phyloP scores from a whole-genome alignment of 257 asterid species.

The Phtheirospermum japonicum region DNA sequence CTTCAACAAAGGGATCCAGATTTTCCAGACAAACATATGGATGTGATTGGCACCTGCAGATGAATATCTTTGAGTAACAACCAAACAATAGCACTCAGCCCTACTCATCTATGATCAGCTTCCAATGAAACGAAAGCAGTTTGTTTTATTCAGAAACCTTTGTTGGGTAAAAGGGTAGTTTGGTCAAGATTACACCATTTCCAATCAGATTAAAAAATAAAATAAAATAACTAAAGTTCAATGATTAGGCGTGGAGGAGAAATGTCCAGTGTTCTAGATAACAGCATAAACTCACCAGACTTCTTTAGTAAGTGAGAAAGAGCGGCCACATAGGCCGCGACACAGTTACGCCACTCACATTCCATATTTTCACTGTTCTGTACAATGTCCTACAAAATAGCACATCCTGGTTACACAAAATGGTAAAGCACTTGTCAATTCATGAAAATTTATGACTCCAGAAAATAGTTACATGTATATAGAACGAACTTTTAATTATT shows the following conservation, averaged over 20 bases:
- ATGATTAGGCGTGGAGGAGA: constrained; percentile 21
- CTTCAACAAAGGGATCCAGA: constrained; percentile 61
- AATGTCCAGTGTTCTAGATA: constrained; percentile 15
- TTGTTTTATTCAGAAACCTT: constrained; percentile 17
- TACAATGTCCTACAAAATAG: constrained; percentile 45
- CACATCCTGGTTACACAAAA: constrained; percentile 24
- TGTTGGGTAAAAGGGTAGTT: neutral
- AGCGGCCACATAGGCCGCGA: constrained; percentile 63
- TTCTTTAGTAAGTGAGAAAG: constrained; percentile 60
- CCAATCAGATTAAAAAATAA: constrained; percentile 8
- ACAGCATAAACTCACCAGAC: constrained; percentile 48
- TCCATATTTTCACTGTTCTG: constrained; percentile 37
- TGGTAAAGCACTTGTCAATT: neutral
- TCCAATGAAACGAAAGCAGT: constrained; percentile 10
- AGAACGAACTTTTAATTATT: neutral
- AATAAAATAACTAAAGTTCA: constrained; percentile 1
- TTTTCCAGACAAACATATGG: constrained; percentile 57
- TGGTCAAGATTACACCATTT: constrained; percentile 19
- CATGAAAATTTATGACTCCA: neutral
- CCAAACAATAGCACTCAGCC: constrained; percentile 28
- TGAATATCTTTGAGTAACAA: constrained; percentile 24
- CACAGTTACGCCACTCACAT: constrained; percentile 37
- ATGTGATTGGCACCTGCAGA: constrained; percentile 52
- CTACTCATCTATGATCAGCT: constrained; percentile 4
- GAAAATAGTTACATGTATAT: neutral